Conservation (phyloP, 2,329 filamentous ascomycete genomes). For the Diaporthe citriasiana region DNA sequence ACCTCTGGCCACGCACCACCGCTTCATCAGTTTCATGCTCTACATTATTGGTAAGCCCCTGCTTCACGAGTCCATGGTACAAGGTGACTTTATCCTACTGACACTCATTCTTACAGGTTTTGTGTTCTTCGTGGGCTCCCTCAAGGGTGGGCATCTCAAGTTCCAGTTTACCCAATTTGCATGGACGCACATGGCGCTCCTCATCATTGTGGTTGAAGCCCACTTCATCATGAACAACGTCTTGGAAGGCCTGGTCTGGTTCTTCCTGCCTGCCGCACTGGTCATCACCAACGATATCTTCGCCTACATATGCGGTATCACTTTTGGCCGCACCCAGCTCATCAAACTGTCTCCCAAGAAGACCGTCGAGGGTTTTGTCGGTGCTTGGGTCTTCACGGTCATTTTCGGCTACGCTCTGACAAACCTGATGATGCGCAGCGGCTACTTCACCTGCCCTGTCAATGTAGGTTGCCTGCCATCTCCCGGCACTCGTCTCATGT, state of each 20-base stretch:
- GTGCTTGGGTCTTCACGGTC: constrained; percentile 95
- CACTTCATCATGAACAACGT: constrained; percentile 99
- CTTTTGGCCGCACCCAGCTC: constrained; percentile 94
- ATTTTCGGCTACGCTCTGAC: constrained; percentile 86
- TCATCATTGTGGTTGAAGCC: constrained; percentile 96
- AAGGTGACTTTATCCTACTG: constrained; percentile 33
- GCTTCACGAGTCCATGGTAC: background rate
- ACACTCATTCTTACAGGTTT: constrained; percentile 73
- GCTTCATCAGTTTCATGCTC: constrained; percentile 98
- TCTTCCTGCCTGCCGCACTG: constrained; percentile 93
- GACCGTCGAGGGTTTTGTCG: constrained; percentile 97
- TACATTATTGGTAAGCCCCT: constrained; percentile 89
- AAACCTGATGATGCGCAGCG: constrained; percentile 87
- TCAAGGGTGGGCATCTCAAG: constrained; percentile 95
- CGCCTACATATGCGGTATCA: constrained; percentile 97
- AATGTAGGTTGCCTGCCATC: constrained; percentile 67
- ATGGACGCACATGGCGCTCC: constrained; percentile 99
- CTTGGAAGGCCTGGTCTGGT: constrained; percentile 99
- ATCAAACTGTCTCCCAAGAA: constrained; percentile 99
- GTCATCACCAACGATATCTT: constrained; percentile 99
- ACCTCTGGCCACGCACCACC: constrained; percentile 94
- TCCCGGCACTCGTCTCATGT: constrained; percentile 37
- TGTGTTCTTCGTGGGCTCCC: constrained; percentile 95
- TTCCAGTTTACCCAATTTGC: constrained; percentile 99
- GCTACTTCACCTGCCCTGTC: constrained; percentile 98